A percentile compares a stretch with the other conserved stretches of the same genome.
phyloP scores from a whole-genome alignment of 345 rosid species.

The Kandelia obovata region DNA sequence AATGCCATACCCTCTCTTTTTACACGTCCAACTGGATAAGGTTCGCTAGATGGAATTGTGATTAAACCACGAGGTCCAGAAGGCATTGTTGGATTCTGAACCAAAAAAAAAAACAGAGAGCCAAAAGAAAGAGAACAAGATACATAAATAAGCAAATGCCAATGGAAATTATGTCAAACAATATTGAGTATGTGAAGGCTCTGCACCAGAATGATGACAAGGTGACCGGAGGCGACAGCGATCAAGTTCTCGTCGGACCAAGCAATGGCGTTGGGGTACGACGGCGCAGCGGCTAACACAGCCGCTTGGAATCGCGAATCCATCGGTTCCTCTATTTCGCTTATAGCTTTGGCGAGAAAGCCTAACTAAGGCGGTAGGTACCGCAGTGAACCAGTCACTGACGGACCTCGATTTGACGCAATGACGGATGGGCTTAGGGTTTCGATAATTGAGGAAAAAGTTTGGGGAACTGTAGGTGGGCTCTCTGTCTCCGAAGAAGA shows the following conservation, averaged over 20 bases:
- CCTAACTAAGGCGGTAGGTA: too few species aligned
- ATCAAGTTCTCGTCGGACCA: conserved; percentile 96
- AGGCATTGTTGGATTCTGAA: conserved; percentile 82
- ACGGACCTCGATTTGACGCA: too few species aligned
- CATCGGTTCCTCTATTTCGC: conserved; percentile 27
- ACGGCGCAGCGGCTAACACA: conserved; percentile 67
- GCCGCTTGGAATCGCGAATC: conserved; percentile 82
- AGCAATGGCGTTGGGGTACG: conserved; percentile 69
- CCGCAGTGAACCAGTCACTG: too few species aligned
- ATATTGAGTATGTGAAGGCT: neutral
- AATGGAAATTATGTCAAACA: neutral
- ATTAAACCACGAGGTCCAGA: conserved; percentile 83
- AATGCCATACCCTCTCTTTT: conserved; percentile 50
- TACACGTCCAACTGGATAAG: conserved; percentile 60
- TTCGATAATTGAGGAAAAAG: too few species aligned
- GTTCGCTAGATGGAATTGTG: conserved; percentile 46
- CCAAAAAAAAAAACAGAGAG: neutral
- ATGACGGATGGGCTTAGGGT: too few species aligned
- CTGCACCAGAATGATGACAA: conserved; percentile 73
- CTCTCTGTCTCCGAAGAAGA: too few species aligned
- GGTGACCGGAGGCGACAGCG: conserved; percentile 80
- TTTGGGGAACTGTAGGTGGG: too few species aligned
- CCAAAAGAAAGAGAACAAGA: neutral
- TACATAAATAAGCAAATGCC: neutral
- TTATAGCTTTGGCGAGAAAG: too few species aligned